A percentile compares a stretch with the other conserved stretches of the same genome.
These are phyloP conservation scores for Colletotrichum ledebouriae DNA, from an alignment of 2,329 filamentous ascomycete species.

Conservation along the genomic window DNA sequence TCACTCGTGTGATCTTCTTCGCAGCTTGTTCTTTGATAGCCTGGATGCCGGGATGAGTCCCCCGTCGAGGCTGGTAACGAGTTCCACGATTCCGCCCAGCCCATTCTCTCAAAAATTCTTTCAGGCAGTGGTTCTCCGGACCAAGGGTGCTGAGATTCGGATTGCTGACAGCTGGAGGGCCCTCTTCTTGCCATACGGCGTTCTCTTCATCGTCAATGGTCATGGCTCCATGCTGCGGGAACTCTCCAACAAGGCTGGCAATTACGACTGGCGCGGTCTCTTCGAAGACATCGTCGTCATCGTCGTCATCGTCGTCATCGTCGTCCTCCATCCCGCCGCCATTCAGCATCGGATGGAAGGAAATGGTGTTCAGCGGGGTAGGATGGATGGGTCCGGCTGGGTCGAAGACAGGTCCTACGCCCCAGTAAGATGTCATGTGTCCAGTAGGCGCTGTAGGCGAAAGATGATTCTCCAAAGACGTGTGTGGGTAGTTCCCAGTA, in stretches of 20 bases:
- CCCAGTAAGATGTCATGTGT: conserved; percentile 34
- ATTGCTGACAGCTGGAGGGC: conserved; percentile 34
- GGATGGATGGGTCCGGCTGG: conserved; percentile 27
- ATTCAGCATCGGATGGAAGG: conserved; percentile 39
- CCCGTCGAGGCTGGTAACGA: conserved; percentile 39
- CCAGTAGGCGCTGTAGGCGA: conserved; percentile 26
- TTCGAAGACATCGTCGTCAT: conserved; percentile 26
- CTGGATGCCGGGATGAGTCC: conserved; percentile 48
- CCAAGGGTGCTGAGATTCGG: conserved; percentile 55
- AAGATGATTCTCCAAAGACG: conserved; percentile 4
- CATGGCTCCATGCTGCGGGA: conserved; percentile 31
- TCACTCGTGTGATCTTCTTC: conserved; percentile 43
- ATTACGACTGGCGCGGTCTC: conserved; percentile 18
- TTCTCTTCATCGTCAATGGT: conserved; percentile 32
- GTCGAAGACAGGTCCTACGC: conserved; percentile 19
- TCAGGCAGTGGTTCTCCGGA: conserved; percentile 63
- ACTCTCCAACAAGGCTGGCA: conserved; percentile 24
- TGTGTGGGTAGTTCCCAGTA: background rate
- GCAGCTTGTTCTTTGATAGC: conserved; percentile 50
- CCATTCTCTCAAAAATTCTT: conserved; percentile 67
- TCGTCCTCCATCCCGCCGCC: conserved; percentile 30
- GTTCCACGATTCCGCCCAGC: conserved; percentile 47
- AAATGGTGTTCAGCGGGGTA: conserved; percentile 35
- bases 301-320: conserved; percentile 34
- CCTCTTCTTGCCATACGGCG: conserved; percentile 32